Base-by-base conservation (phyloP, 2,329 filamentous ascomycete species). In the Exophiala xenobiotica region DNA sequence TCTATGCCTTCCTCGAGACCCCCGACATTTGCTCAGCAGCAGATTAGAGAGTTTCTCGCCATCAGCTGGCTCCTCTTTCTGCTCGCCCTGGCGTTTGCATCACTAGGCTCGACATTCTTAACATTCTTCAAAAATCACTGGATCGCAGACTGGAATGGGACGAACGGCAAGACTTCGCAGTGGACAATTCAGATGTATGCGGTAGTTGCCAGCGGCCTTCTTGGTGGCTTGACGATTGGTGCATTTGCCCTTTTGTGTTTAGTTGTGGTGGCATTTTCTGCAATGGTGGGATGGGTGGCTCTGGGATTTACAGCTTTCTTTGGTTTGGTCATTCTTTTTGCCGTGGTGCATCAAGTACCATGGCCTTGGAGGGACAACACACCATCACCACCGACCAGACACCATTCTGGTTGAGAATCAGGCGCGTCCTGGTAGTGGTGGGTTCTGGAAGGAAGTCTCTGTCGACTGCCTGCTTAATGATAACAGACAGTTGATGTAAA, bases 41-140 rank as follows among this genome's bases (percentile, higher is more conserved):
- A 57, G 33, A 53, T 60, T 18, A 54, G 56, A 26, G 39, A 38
- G 6, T 62, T 62, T 52, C 55, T 63, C 3, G 51, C 58, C 14
- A 53, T 62, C 42, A 58, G 54, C 37, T 63, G 61, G 60, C 56
- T 63, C 9, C 46, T 62, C 11, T 63, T 61, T 50, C 49, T 63
- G 20, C 57, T 63, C 29, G 58, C 51, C n/a, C 41, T 62, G 27
- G 59, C 59, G 8, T 59, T 61, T 41, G 58, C 56, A 22, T 55
- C 57, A 12, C 44, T 61, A 11, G 57, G 59, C 6, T 60, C 57
- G 12, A 62, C 60, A 11, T 39, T 63, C 9, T 41, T 63, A 39
- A 61, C 54, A 3, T 63, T 63, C 51, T 63, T 61, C 56, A 53
- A 58, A 22, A 49, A 45, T 26, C 60, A 60, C 42, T 62, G 58